phyloP scores from a whole-genome alignment of 805 yeast species.

The Peterozyma xylosa region DNA sequence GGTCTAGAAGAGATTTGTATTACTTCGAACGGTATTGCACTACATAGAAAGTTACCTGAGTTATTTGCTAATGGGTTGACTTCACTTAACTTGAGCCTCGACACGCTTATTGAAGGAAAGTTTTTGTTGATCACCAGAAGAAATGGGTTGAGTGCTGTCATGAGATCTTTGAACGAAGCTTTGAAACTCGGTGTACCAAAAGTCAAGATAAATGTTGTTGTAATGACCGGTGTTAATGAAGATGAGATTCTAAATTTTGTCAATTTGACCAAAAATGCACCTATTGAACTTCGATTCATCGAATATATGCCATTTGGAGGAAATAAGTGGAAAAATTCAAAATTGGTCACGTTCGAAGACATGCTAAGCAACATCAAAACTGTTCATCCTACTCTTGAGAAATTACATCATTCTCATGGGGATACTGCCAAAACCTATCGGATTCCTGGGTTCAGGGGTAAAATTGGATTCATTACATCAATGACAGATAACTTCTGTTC shows the following conservation, averaged over 20 bases:
- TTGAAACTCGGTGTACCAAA: constrained; percentile 34
- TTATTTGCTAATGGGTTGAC: constrained; percentile 35
- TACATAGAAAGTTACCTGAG: constrained; percentile 38
- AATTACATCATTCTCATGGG: constrained; percentile 24
- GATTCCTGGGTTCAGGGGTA: constrained; percentile 35
- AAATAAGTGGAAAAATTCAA: constrained; percentile 39
- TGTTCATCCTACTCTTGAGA: constrained; percentile 20
- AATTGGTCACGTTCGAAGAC: constrained; percentile 38
- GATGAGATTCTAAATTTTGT: constrained; percentile 44
- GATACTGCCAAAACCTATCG: constrained; percentile 42
- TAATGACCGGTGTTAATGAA: constrained; percentile 41
- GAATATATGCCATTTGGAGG: constrained; percentile 58
- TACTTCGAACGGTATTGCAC: constrained; percentile 44
- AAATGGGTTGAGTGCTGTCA: constrained; percentile 38
- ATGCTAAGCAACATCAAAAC: constrained; percentile 26
- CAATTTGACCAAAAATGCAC: constrained; percentile 26
- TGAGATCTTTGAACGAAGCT: constrained; percentile 35
- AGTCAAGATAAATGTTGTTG: constrained; percentile 42
- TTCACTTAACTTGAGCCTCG: constrained; percentile 38
- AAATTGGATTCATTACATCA: constrained; percentile 45
- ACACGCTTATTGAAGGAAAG: constrained; percentile 45
- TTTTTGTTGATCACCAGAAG: constrained; percentile 40
- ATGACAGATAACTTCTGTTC: constrained; percentile 49
- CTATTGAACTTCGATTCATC: constrained; percentile 43
- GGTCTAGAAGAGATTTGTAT: constrained; percentile 42